Percentiles rank a stretch among this genome's conserved stretches.
These are phyloP conservation scores for Colletotrichum sp. DNA, from an alignment of 2,329 filamentous ascomycete species.

Conservation along the genomic window DNA sequence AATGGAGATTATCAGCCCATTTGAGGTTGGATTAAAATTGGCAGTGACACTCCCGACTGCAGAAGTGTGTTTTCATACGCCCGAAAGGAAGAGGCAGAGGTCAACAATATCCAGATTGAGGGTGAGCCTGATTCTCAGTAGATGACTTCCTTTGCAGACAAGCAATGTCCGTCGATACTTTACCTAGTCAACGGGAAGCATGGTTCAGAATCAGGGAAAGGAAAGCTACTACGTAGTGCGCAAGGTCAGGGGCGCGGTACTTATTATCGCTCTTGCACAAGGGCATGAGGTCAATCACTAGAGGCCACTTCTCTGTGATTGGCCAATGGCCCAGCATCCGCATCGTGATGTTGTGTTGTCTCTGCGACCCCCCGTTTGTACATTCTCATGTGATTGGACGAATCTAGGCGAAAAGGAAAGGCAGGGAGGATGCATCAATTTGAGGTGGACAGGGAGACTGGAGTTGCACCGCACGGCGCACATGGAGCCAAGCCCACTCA, in stretches of 20 bases:
- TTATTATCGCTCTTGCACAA: not conserved
- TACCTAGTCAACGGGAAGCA: not conserved
- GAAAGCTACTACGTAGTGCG: not conserved
- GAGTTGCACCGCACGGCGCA: not conserved
- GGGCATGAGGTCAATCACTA: slow-evolving; percentile 6
- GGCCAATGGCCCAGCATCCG: not conserved
- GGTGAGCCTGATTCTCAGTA: not conserved
- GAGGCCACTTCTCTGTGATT: not conserved
- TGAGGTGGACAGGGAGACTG: not conserved
- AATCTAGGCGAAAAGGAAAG: slow-evolving; percentile 4
- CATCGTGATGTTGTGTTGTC: not conserved
- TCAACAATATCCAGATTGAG: not conserved
- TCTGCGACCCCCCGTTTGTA: not conserved
- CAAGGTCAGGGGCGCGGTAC: not conserved
- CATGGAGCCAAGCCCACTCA: not conserved
- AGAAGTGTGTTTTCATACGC: not conserved
- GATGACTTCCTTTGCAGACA: not conserved
- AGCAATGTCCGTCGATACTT: not conserved
- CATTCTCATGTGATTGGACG: not conserved
- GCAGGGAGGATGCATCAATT: not conserved
- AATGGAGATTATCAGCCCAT: not conserved
- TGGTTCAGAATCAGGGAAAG: not conserved
- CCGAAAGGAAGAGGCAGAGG: not conserved
- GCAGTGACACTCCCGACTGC: not conserved
- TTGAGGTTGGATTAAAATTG: not conserved